Percentiles rank a stretch among this genome's conserved stretches.
phyloP scores from a whole-genome alignment of 2,329 filamentous ascomycete genomes.

The Macrophomina phaseolina region DNA sequence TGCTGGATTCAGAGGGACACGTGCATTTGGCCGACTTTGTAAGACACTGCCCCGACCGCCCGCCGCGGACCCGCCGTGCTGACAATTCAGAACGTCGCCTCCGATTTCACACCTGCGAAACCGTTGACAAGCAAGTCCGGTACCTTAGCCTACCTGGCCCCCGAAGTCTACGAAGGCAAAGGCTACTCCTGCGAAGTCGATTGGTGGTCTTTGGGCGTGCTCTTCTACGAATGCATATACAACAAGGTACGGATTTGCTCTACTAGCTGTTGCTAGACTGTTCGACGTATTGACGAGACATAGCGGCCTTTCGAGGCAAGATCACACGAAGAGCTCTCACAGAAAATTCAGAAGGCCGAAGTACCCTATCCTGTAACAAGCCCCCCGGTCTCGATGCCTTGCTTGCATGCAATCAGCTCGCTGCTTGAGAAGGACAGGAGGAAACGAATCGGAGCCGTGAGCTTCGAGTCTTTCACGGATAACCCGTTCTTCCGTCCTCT shows the following conservation, averaged over 20 bases:
- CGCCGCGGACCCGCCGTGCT: constrained; percentile 35
- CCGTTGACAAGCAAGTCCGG: constrained; percentile 93
- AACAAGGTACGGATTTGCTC: constrained; percentile 73
- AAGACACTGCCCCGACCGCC: constrained; percentile 47
- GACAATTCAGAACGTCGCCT: constrained; percentile 83
- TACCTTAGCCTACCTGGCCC: constrained; percentile 92
- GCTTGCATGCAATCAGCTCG: constrained; percentile 85
- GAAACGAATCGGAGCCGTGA: constrained; percentile 79
- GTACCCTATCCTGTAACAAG: constrained; percentile 92
- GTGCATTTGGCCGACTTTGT: constrained; percentile 98
- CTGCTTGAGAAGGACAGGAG: constrained; percentile 80
- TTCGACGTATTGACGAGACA: neutral
- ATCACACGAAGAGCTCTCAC: constrained; percentile 79
- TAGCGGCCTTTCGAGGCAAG: constrained; percentile 93
- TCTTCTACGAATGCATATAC: constrained; percentile 99
- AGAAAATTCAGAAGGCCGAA: constrained; percentile 78
- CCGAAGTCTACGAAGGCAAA: constrained; percentile 89
- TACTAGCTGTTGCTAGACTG: neutral
- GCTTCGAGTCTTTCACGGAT: constrained; percentile 82
- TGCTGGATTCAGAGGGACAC: constrained; percentile 61
- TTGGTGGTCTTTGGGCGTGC: constrained; percentile 97
- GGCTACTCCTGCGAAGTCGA: constrained; percentile 92
- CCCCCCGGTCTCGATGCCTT: constrained; percentile 85
- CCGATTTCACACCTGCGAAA: constrained; percentile 84
- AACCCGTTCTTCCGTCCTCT: constrained; percentile 89